Evolutionary conservation across 108 stramenopile species (phyloP).

Genomic region (Cyclotella atomus): DNA sequence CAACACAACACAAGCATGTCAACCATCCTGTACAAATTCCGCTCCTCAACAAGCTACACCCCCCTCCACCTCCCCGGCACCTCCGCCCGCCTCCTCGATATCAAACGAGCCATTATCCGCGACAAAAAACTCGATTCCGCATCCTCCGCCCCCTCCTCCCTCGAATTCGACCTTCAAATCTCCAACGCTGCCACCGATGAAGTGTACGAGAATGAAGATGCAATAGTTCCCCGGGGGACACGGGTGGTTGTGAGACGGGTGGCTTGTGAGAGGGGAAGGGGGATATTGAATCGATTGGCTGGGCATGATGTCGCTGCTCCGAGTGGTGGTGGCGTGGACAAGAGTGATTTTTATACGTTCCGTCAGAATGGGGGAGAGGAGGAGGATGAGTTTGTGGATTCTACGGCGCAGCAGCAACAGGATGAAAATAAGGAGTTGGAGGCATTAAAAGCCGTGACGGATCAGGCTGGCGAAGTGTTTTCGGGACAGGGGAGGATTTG

Average conservation of each 20-base stretch:
- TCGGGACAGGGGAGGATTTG: too few relatives aligned
- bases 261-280: slow-evolving; percentile 71
- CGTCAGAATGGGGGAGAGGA: slow-evolving; percentile 64
- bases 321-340: slow-evolving; percentile 26
- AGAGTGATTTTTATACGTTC: slow-evolving; percentile 79
- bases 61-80: slow-evolving; percentile 77
- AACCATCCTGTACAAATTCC: slow-evolving; percentile 90
- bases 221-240: slow-evolving; percentile 78
- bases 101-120: slow-evolving; percentile 85
- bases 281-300: slow-evolving; percentile 77
- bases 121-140: slow-evolving; percentile 70
- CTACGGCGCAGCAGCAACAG: slow-evolving; percentile 4
- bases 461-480: slow-evolving; percentile 28
- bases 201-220: slow-evolving; percentile 76
- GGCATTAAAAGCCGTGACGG: slow-evolving; percentile 80
- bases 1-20: slow-evolving; percentile 66
- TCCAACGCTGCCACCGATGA: slow-evolving; percentile 79
- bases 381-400: slow-evolving; percentile 77
- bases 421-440: slow-evolving; percentile 78
- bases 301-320: slow-evolving; percentile 18
- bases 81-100: slow-evolving; percentile 84
- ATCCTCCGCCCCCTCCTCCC: slow-evolving; percentile 26
- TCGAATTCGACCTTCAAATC: slow-evolving; percentile 86
- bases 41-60: slow-evolving; percentile 77
- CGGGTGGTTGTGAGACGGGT: slow-evolving; percentile 78